Conservation (phyloP, 2,329 filamentous ascomycete genomes). For the Aspergillus sergii region DNA sequence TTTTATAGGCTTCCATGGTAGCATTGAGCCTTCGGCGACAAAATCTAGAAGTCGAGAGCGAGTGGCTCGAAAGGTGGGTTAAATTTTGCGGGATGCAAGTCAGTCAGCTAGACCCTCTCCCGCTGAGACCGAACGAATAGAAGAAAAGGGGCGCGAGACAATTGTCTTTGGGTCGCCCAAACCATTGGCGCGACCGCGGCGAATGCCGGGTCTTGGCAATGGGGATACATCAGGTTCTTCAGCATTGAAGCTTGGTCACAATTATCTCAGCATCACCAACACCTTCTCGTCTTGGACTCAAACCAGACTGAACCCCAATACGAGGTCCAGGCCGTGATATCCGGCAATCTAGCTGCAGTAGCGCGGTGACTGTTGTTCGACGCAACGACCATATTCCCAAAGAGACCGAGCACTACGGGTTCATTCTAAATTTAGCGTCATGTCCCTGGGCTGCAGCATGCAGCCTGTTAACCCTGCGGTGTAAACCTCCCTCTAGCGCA, state of each 20-base stretch:
- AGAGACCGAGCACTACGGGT: background rate
- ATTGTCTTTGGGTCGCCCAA: background rate
- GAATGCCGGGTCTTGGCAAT: background rate
- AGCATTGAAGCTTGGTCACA: background rate
- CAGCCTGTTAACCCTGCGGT: background rate
- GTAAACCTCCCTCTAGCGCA: background rate
- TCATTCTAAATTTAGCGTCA: background rate
- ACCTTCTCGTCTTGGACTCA: background rate
- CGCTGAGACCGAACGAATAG: background rate
- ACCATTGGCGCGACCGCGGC: background rate
- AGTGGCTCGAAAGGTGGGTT: background rate
- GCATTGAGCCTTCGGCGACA: background rate
- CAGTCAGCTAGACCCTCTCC: background rate
- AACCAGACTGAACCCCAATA: background rate
- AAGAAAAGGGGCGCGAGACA: background rate
- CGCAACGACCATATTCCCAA: background rate
- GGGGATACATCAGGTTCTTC: background rate
- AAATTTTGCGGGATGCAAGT: background rate
- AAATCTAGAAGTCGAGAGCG: background rate
- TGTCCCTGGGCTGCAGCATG: background rate
- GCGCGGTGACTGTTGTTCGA: background rate
- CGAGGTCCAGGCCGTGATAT: background rate
- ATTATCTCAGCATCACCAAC: background rate
- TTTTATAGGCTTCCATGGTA: slow-evolving; percentile 1
- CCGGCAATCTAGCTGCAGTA: background rate